These are phyloP conservation scores for Sporothrix globosa DNA, from an alignment of 2,329 filamentous ascomycete species.

Conservation along the genomic window DNA sequence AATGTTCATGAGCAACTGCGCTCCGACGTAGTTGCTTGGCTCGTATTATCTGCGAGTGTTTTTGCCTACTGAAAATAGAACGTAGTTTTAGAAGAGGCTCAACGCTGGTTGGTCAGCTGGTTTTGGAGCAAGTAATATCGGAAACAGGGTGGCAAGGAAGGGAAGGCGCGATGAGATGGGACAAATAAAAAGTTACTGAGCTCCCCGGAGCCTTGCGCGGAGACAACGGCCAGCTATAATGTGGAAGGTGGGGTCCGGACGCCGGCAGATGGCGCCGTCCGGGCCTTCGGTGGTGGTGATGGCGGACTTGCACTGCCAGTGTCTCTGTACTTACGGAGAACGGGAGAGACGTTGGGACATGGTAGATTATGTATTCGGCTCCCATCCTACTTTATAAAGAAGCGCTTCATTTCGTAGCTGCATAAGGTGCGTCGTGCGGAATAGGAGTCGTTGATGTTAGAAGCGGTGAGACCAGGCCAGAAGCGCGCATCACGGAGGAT, in stretches of 20 bases:
- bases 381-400: no score
- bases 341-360: no score
- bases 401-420: no score
- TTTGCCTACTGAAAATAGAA: conserved; percentile 27
- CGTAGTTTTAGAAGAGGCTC: not conserved
- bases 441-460: not conserved
- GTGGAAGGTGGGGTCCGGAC: not conserved
- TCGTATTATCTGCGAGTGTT: not conserved
- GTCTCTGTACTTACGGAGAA: no score
- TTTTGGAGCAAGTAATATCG: conserved; percentile 2
- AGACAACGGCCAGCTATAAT: not conserved
- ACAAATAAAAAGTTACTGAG: not conserved
- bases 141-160: conserved; percentile 6
- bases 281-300: not conserved
- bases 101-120: conserved; percentile 6
- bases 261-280: not conserved
- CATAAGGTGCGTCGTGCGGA: no score
- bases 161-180: not conserved
- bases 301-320: not conserved
- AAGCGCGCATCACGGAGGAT: not conserved
- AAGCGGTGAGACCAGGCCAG: not conserved
- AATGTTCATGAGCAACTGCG: not conserved
- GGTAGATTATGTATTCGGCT: no score
- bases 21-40: not conserved
- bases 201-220: not conserved